These are phyloP conservation scores for Ustilaginoidea virens DNA, from an alignment of 2,329 filamentous ascomycete species.

Conservation along the genomic window DNA sequence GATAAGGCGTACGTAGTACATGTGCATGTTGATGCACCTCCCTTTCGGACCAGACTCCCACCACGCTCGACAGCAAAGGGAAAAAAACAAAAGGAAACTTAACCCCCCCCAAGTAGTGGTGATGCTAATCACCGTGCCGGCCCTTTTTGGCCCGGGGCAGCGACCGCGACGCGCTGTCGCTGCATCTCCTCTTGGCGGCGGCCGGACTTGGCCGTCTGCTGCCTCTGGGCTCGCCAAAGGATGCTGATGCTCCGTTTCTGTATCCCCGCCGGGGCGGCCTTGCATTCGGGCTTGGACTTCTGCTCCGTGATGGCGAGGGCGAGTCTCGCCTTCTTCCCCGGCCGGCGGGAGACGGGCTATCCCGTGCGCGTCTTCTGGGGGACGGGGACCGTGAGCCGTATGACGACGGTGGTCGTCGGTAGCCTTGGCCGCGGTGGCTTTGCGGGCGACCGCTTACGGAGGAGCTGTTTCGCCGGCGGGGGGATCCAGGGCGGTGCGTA, in stretches of 20 bases:
- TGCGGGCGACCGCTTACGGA: conserved; percentile 2
- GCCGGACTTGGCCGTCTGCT: conserved; percentile 11
- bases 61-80: too few relatives aligned
- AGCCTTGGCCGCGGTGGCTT: conserved; percentile 1
- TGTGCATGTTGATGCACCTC: too few relatives aligned
- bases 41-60: too few relatives aligned
- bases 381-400: conserved; percentile 3
- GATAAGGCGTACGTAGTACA: too few relatives aligned
- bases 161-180: too few relatives aligned
- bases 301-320: conserved; percentile 11
- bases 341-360: conserved; percentile 3
- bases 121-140: too few relatives aligned
- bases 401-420: conserved; percentile 1
- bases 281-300: too few relatives aligned
- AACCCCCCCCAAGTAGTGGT: too few relatives aligned
- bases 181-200: too few relatives aligned
- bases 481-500: too few relatives aligned
- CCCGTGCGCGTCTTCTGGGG: conserved; percentile 1
- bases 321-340: conserved; percentile 11
- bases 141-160: too few relatives aligned
- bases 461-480: conserved; percentile 5
- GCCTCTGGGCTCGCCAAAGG: conserved; percentile 2
- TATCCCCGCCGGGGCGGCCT: conserved; percentile 4
- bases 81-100: too few relatives aligned
- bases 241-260: conserved; percentile 4